phyloP scores from a whole-genome alignment of 495 filamentous ascomycete species.

The Neurospora terricola region DNA sequence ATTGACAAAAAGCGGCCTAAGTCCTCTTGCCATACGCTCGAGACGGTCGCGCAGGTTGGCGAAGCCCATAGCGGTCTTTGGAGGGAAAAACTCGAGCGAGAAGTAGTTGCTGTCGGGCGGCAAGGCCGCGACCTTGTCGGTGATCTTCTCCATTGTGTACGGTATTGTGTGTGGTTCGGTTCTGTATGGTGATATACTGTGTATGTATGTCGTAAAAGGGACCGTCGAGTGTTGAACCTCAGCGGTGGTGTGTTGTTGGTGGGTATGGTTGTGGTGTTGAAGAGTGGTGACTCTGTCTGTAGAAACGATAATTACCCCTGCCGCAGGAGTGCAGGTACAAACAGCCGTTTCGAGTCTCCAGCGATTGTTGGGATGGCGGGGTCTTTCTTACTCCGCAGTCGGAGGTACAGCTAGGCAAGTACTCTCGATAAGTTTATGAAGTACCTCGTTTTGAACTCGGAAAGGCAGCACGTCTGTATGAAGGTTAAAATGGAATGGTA shows the following conservation, averaged over 20 bases:
- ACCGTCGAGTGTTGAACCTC: background rate
- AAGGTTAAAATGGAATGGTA: background rate
- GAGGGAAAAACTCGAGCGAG: constrained; percentile 98
- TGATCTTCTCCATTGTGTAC: constrained; percentile 74
- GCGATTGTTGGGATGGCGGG: background rate
- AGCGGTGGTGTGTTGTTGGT: background rate
- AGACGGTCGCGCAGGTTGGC: constrained; percentile 87
- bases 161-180: background rate
- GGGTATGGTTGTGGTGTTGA: background rate
- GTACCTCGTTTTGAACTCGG: background rate
- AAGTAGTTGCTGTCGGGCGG: constrained; percentile 76
- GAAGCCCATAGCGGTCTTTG: constrained; percentile 89
- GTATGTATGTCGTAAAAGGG: background rate
- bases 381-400: background rate
- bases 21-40: constrained; percentile 84
- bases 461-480: background rate
- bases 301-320: background rate
- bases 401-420: background rate
- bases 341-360: background rate
- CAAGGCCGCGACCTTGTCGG: constrained; percentile 89
- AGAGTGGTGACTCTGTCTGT: background rate
- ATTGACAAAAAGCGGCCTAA: constrained; percentile 89
- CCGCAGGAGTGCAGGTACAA: background rate
- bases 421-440: background rate
- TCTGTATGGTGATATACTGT: background rate